Evolutionary conservation across 2,329 filamentous ascomycete genomes (phyloP).

Genomic region (Purpureocillium lavendulum): DNA sequence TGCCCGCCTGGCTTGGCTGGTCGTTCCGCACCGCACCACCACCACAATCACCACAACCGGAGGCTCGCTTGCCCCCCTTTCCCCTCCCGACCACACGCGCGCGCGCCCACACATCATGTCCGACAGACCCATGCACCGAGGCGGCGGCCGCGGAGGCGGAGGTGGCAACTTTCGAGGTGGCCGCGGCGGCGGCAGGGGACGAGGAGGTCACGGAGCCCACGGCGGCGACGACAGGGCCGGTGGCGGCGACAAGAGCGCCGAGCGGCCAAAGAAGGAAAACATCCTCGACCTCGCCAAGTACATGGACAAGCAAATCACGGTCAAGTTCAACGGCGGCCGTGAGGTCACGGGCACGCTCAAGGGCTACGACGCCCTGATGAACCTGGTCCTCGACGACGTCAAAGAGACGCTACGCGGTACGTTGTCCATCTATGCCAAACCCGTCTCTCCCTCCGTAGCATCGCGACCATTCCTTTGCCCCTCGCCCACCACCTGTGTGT

Average conservation of each 20-base stretch:
- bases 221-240: slow-evolving; percentile 26
- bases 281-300: slow-evolving; percentile 94
- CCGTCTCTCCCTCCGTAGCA: no score
- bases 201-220: slow-evolving; percentile 35
- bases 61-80: no score
- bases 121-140: slow-evolving; percentile 39
- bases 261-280: slow-evolving; percentile 95
- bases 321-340: slow-evolving; percentile 93
- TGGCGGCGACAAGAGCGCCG: slow-evolving; percentile 43
- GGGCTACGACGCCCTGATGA: slow-evolving; percentile 96
- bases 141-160: slow-evolving; percentile 30
- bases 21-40: no score
- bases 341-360: slow-evolving; percentile 88
- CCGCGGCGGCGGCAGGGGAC: slow-evolving; percentile 37
- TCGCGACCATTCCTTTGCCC: no score
- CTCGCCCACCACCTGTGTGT: no score
- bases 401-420: slow-evolving; percentile 82
- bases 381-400: slow-evolving; percentile 90
- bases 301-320: slow-evolving; percentile 89
- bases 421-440: slow-evolving; percentile 12
- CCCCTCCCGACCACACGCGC: slow-evolving; percentile 1
- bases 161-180: slow-evolving; percentile 31
- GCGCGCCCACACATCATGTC: slow-evolving; percentile 30
- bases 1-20: no score
- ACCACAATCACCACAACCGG: no score